phyloP scores from a whole-genome alignment of 164 flowering plant genomes.

The Dillenia suffruticosa region DNA sequence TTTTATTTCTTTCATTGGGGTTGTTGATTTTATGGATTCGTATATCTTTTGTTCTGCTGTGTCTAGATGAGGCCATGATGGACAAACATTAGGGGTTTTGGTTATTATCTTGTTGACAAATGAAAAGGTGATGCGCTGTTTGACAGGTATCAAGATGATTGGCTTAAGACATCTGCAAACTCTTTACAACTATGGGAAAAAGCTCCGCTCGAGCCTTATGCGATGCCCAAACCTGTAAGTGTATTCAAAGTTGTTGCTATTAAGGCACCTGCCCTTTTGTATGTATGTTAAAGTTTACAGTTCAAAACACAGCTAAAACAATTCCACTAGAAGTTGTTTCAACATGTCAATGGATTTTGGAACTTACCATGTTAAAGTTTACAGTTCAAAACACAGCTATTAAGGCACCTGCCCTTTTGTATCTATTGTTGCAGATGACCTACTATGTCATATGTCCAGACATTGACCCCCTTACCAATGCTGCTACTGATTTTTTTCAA shows the following conservation, averaged over 20 bases:
- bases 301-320: too few relatives aligned
- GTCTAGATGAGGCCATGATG: too few relatives aligned
- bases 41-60: too few relatives aligned
- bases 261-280: not conserved
- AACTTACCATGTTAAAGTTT: not conserved
- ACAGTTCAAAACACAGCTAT: too few relatives aligned
- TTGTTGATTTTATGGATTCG: too few relatives aligned
- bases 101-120: too few relatives aligned
- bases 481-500: conserved; percentile 93
- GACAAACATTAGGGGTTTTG: too few relatives aligned
- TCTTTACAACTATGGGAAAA: conserved; percentile 91
- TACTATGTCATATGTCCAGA: conserved; percentile 88
- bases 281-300: not conserved
- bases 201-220: conserved; percentile 99
- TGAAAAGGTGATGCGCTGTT: conserved; percentile 3
- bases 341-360: too few relatives aligned
- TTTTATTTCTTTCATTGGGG: too few relatives aligned
- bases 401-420: too few relatives aligned
- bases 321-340: too few relatives aligned
- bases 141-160: conserved; percentile 97
- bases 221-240: conserved; percentile 78
- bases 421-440: conserved; percentile 54
- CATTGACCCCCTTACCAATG: conserved; percentile 81
- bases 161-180: conserved; percentile 90
- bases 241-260: conserved; percentile 5